phyloP scores from a whole-genome alignment of 129 eudicot species.

The Erigeron canadensis region DNA sequence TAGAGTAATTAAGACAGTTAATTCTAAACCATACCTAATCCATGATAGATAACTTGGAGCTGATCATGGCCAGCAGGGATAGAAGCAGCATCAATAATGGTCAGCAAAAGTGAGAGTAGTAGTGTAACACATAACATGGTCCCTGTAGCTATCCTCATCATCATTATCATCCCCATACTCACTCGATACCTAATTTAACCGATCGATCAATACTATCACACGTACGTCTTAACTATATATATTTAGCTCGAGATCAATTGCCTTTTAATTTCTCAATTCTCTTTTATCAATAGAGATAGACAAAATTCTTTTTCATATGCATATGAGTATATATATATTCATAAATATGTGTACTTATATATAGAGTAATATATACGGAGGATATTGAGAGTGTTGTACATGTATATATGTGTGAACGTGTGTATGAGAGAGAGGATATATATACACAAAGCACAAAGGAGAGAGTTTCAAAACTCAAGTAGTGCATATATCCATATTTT shows the following conservation, averaged over 20 bases:
- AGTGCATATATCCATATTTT: constrained; percentile 28
- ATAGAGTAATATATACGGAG: neutral
- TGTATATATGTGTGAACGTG: neutral
- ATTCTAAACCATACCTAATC: constrained; percentile 14
- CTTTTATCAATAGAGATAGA: constrained; percentile 6
- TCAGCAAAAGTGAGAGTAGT: constrained; percentile 20
- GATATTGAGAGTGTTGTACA: neutral
- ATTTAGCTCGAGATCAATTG: neutral
- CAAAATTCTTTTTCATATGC: constrained; percentile 16
- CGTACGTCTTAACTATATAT: neutral
- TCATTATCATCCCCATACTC: constrained; percentile 19
- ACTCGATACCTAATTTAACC: constrained; percentile 1
- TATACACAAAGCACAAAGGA: constrained; percentile 34
- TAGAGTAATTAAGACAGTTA: neutral
- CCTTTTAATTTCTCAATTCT: constrained; percentile 2
- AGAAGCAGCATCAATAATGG: constrained; percentile 28
- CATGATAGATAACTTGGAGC: constrained; percentile 30
- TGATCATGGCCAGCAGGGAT: constrained; percentile 26
- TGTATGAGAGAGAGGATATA: neutral
- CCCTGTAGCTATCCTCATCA: constrained; percentile 9
- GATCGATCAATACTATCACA: constrained; percentile 1
- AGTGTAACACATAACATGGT: constrained; percentile 25
- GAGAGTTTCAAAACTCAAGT: constrained; percentile 37
- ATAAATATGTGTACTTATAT: neutral
- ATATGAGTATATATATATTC: neutral